Base-by-base conservation (phyloP, 371 early-diverging fungal species). In the Funneliformis caledonium region DNA sequence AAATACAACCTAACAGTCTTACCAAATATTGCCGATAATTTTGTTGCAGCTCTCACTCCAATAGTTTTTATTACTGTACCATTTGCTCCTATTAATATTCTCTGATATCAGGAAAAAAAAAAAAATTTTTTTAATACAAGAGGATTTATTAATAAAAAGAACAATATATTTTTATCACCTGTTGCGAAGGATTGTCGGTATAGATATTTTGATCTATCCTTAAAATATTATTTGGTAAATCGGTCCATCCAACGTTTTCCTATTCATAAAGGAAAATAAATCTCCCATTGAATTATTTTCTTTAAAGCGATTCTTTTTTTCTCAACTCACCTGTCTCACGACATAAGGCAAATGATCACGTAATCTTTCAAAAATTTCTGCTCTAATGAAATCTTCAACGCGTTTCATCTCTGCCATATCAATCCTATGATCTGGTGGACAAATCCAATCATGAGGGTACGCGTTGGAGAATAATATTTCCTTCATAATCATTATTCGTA, bases 311-410 rank as follows among this genome's bases (percentile, higher is more conserved):
- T 11, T 26, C 26, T 26, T 56, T 56, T 7, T 16, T 56, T 16
- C 16, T 56, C 19, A 56, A 19, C 16, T 47, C 16, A 86, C 86
- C 73, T 90, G 91, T 52, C 85, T 88, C 22, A 94, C 78, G 56
- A 84, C 85, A 80, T 94, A 94, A 1, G 95, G 94, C 47, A 94
- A 81, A 81, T 93, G 89, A 60, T 90, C 88, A 61, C 84, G 83
- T 45, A 94, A 81, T 0, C 87, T 84, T 33, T 85, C 88, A 78
- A 90, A 93, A 77, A 94, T 87, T 76, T 93, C 92, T 3, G 91
- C 91, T 37, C 95, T 90, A 80, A 94, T 91, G 56, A 92, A 82
- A 76, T 94, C 94, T 81, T 93, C 94, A 1, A 93, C 93, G 4
- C 89, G 88, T 61, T 88, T 88, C 79, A 92, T 82, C 68, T 89